These are phyloP conservation scores for Backusella westeae DNA, from an alignment of 192 early-diverging fungal genomes.

Conservation along the genomic window DNA sequence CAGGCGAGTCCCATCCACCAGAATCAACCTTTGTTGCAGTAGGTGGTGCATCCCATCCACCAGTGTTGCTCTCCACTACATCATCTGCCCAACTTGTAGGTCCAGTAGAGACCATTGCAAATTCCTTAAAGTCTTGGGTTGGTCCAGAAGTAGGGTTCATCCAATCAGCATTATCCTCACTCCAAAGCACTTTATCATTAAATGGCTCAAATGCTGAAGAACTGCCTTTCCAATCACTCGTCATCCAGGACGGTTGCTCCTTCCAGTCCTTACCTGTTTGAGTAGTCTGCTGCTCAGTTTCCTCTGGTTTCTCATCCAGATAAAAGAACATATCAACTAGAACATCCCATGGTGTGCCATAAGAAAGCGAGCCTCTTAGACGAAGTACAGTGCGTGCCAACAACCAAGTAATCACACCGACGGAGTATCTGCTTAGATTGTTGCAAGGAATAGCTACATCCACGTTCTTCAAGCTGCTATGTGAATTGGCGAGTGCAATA, in stretches of 20 bases:
- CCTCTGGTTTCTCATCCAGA: not conserved
- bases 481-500: not conserved
- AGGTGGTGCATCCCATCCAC: not conserved
- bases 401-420: not conserved
- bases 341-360: not conserved
- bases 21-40: too few relatives aligned
- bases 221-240: not conserved
- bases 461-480: not conserved
- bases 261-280: not conserved
- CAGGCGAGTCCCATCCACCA: too few relatives aligned
- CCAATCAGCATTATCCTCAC: not conserved
- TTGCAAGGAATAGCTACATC: conserved; percentile 11
- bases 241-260: not conserved
- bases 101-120: not conserved
- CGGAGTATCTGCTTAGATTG: not conserved
- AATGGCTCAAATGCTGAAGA: not conserved
- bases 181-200: not conserved
- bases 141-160: not conserved
- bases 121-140: not conserved
- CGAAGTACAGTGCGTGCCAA: not conserved
- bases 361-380: not conserved
- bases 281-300: not conserved
- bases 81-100: not conserved
- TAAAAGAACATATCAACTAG: not conserved
- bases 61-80: not conserved